A percentile compares a stretch with the other conserved stretches of the same genome.
Conservation (phyloP, 1,139 yeast genomes). For the Sugiyamaella castrensis region DNA sequence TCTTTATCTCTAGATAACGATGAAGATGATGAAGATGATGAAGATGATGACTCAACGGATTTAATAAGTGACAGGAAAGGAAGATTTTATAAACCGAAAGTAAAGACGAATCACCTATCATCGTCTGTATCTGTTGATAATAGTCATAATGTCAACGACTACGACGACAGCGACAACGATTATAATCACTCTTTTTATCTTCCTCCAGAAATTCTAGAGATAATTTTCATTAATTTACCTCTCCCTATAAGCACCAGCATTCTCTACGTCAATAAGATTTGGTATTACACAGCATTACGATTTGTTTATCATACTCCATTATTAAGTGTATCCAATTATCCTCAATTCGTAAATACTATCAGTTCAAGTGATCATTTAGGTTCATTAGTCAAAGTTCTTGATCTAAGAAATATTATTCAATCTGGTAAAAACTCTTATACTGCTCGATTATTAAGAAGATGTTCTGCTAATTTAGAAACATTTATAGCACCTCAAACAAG, state of each 20-base stretch:
- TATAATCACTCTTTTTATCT: slow-evolving; percentile 36
- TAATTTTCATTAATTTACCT: slow-evolving; percentile 48
- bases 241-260: slow-evolving; percentile 34
- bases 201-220: slow-evolving; percentile 60
- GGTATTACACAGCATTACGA: slow-evolving; percentile 60
- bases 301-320: slow-evolving; percentile 61
- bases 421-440: slow-evolving; percentile 92
- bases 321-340: slow-evolving; percentile 65
- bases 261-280: slow-evolving; percentile 49
- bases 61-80: too few relatives aligned
- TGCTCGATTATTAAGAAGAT: slow-evolving; percentile 73
- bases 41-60: not conserved
- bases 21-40: not conserved
- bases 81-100: too few relatives aligned
- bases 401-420: slow-evolving; percentile 76
- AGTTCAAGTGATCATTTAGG: slow-evolving; percentile 35
- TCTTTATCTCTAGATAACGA: not conserved
- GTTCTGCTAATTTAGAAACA: slow-evolving; percentile 57
- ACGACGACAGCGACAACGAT: not conserved
- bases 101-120: not conserved
- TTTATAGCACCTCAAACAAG: slow-evolving; percentile 94
- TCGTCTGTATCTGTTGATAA: not conserved
- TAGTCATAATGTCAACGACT: too few relatives aligned
- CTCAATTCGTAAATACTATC: slow-evolving; percentile 68
- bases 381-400: slow-evolving; percentile 44